phyloP scores from a whole-genome alignment of 495 filamentous ascomycete species.

The Xylaria venustula region DNA sequence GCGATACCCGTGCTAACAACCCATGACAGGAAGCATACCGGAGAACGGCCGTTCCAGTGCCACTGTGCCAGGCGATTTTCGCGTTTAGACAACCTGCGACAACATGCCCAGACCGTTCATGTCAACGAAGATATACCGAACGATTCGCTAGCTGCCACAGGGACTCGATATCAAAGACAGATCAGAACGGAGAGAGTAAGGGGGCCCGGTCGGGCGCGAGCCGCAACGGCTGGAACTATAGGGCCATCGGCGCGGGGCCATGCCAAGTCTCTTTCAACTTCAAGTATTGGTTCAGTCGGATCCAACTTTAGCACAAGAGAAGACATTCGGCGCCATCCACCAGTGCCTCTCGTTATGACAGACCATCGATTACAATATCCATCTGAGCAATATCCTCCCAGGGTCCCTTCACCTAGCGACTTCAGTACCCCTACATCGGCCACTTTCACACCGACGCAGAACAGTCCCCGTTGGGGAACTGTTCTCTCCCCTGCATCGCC shows the following conservation, averaged over 20 bases:
- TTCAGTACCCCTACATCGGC: constrained; percentile 74
- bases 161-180: constrained; percentile 90
- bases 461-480: constrained; percentile 69
- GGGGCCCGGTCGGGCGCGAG: constrained; percentile 68
- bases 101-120: constrained; percentile 97
- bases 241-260: constrained; percentile 71
- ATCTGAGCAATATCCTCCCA: constrained; percentile 51
- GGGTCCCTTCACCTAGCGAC: constrained; percentile 62
- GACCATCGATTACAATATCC: constrained; percentile 57
- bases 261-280: constrained; percentile 77
- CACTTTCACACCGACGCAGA: constrained; percentile 68
- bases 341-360: constrained; percentile 84
- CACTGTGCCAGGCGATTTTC: constrained; percentile 95
- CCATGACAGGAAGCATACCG: constrained; percentile 81
- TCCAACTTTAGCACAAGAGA: constrained; percentile 63
- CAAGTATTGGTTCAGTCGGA: constrained; percentile 74
- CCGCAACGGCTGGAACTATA: constrained; percentile 65
- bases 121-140: constrained; percentile 95
- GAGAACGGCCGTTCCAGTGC: constrained; percentile 95
- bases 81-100: constrained; percentile 91
- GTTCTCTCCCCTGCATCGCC: constrained; percentile 65
- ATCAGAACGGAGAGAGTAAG: constrained; percentile 76
- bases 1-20: constrained; percentile 26
- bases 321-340: constrained; percentile 69
- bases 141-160: constrained; percentile 90